phyloP scores from a whole-genome alignment of 106 monocot species.

The Allium sativum region DNA sequence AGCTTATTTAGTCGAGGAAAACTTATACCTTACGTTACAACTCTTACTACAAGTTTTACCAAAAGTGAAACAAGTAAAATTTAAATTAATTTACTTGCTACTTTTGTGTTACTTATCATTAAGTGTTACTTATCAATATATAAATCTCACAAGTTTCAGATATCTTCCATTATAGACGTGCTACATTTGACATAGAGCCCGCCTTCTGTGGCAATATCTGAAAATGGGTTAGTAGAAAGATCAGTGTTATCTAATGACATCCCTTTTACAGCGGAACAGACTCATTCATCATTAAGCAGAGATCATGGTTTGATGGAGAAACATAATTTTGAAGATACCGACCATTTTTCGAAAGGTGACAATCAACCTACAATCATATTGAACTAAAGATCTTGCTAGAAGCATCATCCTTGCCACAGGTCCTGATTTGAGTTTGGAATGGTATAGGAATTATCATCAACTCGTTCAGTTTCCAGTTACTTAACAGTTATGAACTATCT shows the following conservation, averaged over 20 bases:
- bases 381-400: background rate
- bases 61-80: slow-evolving; percentile 25
- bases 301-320: background rate
- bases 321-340: background rate
- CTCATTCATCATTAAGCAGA: background rate
- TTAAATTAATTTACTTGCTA: background rate
- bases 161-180: slow-evolving; percentile 9
- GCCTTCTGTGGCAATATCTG: slow-evolving; percentile 6
- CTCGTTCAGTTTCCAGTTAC: background rate
- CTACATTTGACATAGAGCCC: slow-evolving; percentile 12
- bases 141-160: background rate
- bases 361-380: background rate
- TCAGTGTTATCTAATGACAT: background rate
- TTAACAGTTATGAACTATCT: slow-evolving; percentile 27
- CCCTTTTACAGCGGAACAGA: too few relatives aligned
- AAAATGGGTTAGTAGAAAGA: slow-evolving; percentile 5
- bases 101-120: background rate
- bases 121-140: too few relatives aligned
- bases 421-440: slow-evolving; percentile 9
- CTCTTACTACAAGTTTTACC: slow-evolving; percentile 25
- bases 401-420: slow-evolving; percentile 4
- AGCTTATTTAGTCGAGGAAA: slow-evolving; percentile 56
- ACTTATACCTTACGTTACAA: slow-evolving; percentile 32
- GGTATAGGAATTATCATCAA: background rate
- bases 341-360: background rate